phyloP scores from a whole-genome alignment of 495 filamentous ascomycete genomes.

The Trichoderma virens region DNA sequence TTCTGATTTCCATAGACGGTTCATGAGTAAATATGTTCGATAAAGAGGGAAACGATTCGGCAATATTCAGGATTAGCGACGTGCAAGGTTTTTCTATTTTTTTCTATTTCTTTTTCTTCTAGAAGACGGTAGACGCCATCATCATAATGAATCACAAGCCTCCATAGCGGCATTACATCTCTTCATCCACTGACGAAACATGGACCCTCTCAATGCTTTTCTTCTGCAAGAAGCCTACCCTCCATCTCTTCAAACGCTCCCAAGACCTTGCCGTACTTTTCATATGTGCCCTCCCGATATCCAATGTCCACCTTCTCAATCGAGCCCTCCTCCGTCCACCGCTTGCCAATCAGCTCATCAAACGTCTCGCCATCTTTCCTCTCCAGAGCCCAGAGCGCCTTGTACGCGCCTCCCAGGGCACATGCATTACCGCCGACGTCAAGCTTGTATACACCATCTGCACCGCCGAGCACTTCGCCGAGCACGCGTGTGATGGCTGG shows the following conservation, averaged over 20 bases:
- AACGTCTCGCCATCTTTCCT: conserved; percentile 62
- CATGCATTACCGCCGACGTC: conserved; percentile 97
- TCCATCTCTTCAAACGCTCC: conserved; percentile 79
- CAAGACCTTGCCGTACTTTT: conserved; percentile 67
- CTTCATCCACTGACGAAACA: background rate
- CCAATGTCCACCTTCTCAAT: conserved; percentile 76
- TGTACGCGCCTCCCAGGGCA: conserved; percentile 91
- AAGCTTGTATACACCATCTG: conserved; percentile 82
- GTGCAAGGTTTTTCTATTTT: conserved; percentile 11
- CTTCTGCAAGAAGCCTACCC: conserved; percentile 49
- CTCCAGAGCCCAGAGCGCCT: conserved; percentile 88
- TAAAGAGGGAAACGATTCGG: conserved; percentile 12
- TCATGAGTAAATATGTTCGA: conserved; percentile 70
- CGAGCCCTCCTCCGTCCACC: conserved; percentile 81
- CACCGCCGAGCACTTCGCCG: conserved; percentile 80
- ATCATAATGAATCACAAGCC: background rate
- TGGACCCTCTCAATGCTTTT: conserved; percentile 20
- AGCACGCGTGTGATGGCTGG: conserved; percentile 72
- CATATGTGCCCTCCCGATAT: conserved; percentile 64
- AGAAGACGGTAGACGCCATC: background rate
- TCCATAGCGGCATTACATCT: background rate
- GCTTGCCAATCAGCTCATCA: conserved; percentile 70
- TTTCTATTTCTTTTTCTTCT: background rate
- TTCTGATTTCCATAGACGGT: conserved; percentile 94
- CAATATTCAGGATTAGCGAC: conserved; percentile 1